Evolutionary conservation across 2,329 filamentous ascomycete species (phyloP).

Genomic region (Sordariomycetes sp.): DNA sequence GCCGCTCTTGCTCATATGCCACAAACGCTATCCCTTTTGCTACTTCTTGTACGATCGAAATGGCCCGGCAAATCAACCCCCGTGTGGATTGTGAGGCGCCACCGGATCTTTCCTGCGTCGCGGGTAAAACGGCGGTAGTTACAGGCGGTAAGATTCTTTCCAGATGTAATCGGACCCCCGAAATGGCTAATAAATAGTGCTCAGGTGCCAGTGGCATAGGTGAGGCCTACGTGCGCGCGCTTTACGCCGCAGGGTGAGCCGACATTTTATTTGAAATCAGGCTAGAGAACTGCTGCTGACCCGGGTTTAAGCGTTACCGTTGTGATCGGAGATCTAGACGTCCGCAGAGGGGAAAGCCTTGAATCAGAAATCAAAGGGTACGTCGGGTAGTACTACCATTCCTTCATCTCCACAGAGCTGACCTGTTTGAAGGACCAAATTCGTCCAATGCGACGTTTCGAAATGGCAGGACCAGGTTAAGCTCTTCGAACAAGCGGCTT

Average conservation of each 20-base stretch:
- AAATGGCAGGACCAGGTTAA: neutral
- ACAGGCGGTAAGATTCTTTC: neutral
- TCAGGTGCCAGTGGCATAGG: neutral
- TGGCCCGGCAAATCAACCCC: too few relatives aligned
- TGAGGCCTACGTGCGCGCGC: neutral
- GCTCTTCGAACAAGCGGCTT: neutral
- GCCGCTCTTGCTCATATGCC: too few relatives aligned
- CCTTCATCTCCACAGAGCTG: neutral
- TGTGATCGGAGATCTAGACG: neutral
- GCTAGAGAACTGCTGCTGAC: neutral
- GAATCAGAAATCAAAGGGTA: neutral
- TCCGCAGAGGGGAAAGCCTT: neutral
- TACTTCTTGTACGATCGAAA: too few relatives aligned
- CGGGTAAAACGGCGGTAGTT: neutral
- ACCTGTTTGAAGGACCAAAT: neutral
- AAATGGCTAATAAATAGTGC: neutral
- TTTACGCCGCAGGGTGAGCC: neutral
- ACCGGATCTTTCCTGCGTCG: neutral
- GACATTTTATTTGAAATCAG: neutral
- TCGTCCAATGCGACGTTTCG: neutral
- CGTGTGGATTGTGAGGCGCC: too few relatives aligned
- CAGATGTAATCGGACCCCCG: neutral
- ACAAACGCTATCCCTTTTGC: too few relatives aligned
- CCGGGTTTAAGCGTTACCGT: neutral
- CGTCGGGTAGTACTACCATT: neutral